These are phyloP conservation scores for Acer yangbiense DNA, from an alignment of 345 rosid genomes.

Conservation along the genomic window DNA sequence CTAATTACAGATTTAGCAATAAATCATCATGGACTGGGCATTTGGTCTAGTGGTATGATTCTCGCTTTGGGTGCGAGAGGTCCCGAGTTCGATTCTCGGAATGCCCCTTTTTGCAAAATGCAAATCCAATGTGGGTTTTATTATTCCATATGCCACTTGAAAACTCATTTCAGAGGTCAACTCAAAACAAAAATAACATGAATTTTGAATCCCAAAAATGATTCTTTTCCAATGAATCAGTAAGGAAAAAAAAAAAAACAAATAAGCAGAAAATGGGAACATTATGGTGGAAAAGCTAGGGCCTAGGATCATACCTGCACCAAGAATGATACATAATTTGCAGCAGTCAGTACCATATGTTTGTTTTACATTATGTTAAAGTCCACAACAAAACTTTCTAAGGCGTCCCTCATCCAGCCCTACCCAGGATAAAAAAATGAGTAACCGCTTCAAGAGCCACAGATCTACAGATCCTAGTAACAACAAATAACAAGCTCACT, in stretches of 20 bases:
- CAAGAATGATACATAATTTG: background rate
- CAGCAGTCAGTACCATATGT: background rate
- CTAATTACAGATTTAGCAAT: background rate
- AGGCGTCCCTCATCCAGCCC: background rate
- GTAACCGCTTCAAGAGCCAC: background rate
- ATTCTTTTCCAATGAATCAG: background rate
- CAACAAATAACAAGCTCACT: background rate
- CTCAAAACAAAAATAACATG: too few species aligned
- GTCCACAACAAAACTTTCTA: background rate
- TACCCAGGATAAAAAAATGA: background rate
- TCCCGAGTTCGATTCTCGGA: slow-evolving; percentile 75
- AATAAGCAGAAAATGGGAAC: background rate
- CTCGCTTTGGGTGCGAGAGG: slow-evolving; percentile 91
- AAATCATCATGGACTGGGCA: slow-evolving; percentile 34
- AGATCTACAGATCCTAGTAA: background rate
- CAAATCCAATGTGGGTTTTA: background rate
- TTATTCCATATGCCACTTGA: background rate
- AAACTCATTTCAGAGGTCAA: background rate
- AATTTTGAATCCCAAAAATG: background rate
- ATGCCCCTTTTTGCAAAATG: slow-evolving; percentile 41
- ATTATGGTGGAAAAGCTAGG: background rate
- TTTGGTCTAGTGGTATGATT: slow-evolving; percentile 88
- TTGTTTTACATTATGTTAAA: background rate
- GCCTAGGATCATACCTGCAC: background rate
- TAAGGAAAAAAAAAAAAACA: too few species aligned